phyloP scores from a whole-genome alignment of 2,329 filamentous ascomycete genomes.

The Diaporthe sp. region DNA sequence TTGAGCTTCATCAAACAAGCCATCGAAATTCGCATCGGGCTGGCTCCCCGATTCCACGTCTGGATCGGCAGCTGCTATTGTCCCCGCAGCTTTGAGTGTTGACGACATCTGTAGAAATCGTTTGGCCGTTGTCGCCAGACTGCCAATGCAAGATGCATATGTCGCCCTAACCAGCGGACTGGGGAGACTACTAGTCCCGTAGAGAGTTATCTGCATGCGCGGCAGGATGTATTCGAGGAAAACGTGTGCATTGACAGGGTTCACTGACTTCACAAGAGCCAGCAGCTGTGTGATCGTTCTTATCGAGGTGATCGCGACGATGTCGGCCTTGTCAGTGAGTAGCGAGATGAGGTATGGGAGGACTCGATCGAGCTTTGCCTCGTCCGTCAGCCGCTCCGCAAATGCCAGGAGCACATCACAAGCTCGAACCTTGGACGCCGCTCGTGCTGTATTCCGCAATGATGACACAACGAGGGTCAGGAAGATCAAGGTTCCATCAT shows the following conservation, averaged over 20 bases:
- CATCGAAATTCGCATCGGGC: slow-evolving; percentile 80
- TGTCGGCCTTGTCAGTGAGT: slow-evolving; percentile 84
- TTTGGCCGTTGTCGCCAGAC: slow-evolving; percentile 86
- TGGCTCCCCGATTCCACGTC: slow-evolving; percentile 81
- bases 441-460: slow-evolving; percentile 87
- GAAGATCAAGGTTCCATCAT: slow-evolving; percentile 95
- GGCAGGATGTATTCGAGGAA: slow-evolving; percentile 78
- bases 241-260: slow-evolving; percentile 79
- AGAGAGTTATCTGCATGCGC: slow-evolving; percentile 69
- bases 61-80: slow-evolving; percentile 81
- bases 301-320: slow-evolving; percentile 88
- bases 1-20: slow-evolving; percentile 89
- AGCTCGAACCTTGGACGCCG: slow-evolving; percentile 87
- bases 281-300: slow-evolving; percentile 90
- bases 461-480: slow-evolving; percentile 90
- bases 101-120: slow-evolving; percentile 93
- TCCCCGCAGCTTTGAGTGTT: slow-evolving; percentile 85
- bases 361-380: slow-evolving; percentile 94
- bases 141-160: slow-evolving; percentile 93
- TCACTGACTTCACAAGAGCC: slow-evolving; percentile 89
- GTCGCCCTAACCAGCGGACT: slow-evolving; percentile 85
- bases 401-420: slow-evolving; percentile 95
- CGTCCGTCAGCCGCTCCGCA: slow-evolving; percentile 90
- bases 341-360: slow-evolving; percentile 90
- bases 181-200: slow-evolving; percentile 64